phyloP scores from a whole-genome alignment of 1,139 yeast genomes.

The Yamadazyma atmosphaerica region DNA sequence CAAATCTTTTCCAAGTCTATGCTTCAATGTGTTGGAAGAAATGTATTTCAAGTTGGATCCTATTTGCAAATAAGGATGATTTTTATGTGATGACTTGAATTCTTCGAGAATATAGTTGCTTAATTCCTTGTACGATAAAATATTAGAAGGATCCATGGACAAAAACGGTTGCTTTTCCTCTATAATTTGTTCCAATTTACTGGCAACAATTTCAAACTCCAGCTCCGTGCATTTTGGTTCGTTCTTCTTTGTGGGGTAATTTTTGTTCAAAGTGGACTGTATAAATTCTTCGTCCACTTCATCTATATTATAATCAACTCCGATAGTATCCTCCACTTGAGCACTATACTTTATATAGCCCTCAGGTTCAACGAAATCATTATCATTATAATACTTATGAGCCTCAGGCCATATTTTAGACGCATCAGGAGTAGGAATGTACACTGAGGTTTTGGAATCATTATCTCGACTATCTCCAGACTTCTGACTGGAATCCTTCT shows the following conservation, averaged over 20 bases:
- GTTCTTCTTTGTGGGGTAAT: constrained; percentile 23
- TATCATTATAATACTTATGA: constrained; percentile 63
- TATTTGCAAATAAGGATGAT: constrained; percentile 29
- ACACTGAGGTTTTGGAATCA: constrained; percentile 45
- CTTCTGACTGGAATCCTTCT: constrained; percentile 42
- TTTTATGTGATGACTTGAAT: constrained; percentile 26
- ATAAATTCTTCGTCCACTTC: constrained; percentile 80
- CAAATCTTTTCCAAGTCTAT: constrained; percentile 40
- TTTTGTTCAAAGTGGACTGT: constrained; percentile 37
- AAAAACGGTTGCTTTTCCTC: constrained; percentile 86
- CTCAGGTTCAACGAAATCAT: constrained; percentile 66
- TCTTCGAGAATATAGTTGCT: constrained; percentile 47
- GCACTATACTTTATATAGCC: constrained; percentile 87
- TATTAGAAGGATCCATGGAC: constrained; percentile 78
- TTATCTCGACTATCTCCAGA: constrained; percentile 9
- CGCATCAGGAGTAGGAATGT: constrained; percentile 97
- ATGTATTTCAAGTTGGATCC: constrained; percentile 36
- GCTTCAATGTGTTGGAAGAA: constrained; percentile 39
- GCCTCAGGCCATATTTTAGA: constrained; percentile 82
- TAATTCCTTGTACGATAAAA: constrained; percentile 70
- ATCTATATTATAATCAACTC: constrained; percentile 87
- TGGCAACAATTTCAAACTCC: constrained; percentile 81
- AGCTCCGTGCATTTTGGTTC: constrained; percentile 58
- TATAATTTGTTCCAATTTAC: constrained; percentile 71
- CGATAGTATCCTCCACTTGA: constrained; percentile 91